Percentiles rank a stretch among this genome's conserved stretches.
Evolutionary conservation across 768 basidiomycete species (phyloP).

Genomic region (Tylopilus sp.): DNA sequence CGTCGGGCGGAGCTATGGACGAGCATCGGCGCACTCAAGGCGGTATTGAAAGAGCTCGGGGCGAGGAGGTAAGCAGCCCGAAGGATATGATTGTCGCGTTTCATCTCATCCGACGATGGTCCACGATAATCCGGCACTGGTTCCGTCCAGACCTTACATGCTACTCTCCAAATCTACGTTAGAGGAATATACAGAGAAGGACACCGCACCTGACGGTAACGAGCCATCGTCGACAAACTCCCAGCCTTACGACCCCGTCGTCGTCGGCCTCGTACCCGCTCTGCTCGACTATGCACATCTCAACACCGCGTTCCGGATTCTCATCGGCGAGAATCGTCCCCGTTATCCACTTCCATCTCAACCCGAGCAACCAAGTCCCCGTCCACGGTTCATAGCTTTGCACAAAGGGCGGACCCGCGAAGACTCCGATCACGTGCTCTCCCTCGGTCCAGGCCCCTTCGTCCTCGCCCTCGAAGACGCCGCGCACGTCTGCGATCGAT

Average conservation of each 20-base stretch:
- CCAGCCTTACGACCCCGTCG: conserved; percentile 49
- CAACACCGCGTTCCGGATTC: conserved; percentile 65
- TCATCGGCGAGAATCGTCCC: conserved; percentile 40
- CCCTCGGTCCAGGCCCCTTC: conserved; percentile 70
- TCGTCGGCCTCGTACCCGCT: conserved; percentile 58
- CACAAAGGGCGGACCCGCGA: conserved; percentile 56
- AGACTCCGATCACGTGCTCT: conserved; percentile 44
- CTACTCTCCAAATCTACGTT: conserved; percentile 50
- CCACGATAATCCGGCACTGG: background rate
- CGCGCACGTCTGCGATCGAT: conserved; percentile 43
- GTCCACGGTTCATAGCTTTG: conserved; percentile 50
- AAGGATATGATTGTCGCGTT: too few species aligned
- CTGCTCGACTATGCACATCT: conserved; percentile 52
- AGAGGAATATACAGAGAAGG: conserved; percentile 36
- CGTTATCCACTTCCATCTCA: background rate
- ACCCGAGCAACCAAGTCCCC: background rate
- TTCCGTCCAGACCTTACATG: conserved; percentile 43
- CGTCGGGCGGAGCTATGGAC: conserved; percentile 53
- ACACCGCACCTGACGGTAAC: background rate
- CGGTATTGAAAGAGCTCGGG: conserved; percentile 38
- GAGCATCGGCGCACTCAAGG: conserved; percentile 57
- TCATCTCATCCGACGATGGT: background rate
- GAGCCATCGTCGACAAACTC: background rate
- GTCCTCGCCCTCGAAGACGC: conserved; percentile 60
- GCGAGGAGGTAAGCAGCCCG: conserved; percentile 38